Evolutionary conservation across 1,284 basidiomycete genomes (phyloP), one percentile per base, ranked within the genome.

Genomic region (Fomitopsis palustris): DNA sequence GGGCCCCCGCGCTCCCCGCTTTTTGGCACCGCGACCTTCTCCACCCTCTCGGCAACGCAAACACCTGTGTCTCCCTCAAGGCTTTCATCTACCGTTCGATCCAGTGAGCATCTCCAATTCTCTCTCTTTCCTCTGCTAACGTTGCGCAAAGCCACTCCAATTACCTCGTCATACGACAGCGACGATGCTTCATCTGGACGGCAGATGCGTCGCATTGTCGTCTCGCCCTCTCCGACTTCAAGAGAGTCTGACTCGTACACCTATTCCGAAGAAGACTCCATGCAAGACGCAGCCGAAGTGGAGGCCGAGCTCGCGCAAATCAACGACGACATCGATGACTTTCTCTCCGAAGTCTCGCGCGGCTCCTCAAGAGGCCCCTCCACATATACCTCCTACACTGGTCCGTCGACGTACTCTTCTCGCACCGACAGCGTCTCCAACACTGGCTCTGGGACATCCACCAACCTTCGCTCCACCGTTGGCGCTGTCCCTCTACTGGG

Each of bases 231-330:
- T 2, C 67, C 66, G 0, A 67, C 70, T 14, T 67, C 68, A 25
- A 64, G 66, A 39, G 65, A 65, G 45, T 70, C 72, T 23, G 70
- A 74, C 39, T 55, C 64, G 10, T 75, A 77, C 53, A 69, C 69
- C 3, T 79, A 81, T 58, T 66, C 72, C 0, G 77, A 80, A 60
- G 80, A 79, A 57, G 74, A 79, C 62, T 82, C 80, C 1, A 56
- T 78, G 19, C 70, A 73, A 60, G 82, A 81, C 45, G 71, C 68
- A 2, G 78, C 73, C 5, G 86, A 90, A 70, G 87, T 91, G 21
- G 88, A 90, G 70, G 84, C 81, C 19, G 78, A 83, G 16, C 78
- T 92, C 47, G 84, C 78, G 56, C 78, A 81, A 58, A 73, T 90
- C 25, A 86, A 88, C 61, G 76, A 88, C 47, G 85, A 91, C 58